Evolutionary conservation across 2,329 filamentous ascomycete genomes (phyloP), one percentile per base, ranked within the genome.

Genomic region (Alternaria solani): DNA sequence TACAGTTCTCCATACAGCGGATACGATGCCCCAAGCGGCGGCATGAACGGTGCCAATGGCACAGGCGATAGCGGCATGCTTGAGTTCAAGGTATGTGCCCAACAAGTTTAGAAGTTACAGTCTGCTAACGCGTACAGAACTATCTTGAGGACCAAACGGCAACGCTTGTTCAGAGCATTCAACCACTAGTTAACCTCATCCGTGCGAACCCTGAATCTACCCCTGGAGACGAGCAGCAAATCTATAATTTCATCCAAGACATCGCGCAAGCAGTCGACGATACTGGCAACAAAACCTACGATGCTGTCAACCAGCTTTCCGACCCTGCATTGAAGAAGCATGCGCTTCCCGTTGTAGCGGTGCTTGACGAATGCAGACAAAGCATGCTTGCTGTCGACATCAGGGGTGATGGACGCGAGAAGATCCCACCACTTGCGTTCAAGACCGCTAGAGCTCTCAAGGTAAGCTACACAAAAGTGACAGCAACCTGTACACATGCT

Each of bases 81-180:
- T 70, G 86, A 88, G 67, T 82, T 89, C 57, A 88, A 88, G 82
- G 86, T 88, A 78, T 74, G 65, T 64, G 63, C 47, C n/a, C 42
- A 52, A 56, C 34, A 71, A 72, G 44, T 20, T 23, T 26, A 9
- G 23, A 6, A 23, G n/a, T 30, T 14, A 42, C 16, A 25, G 39
- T 9, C 30, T 25, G 62, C 64, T 68, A 61, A 73, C 64, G 55
- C 34, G 23, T 14, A 52, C 60, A 91, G 87, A 86, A 91, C 61
- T 94, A 93, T 74, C 86, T 96, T 36, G 91, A 95, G 73, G 91
- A 94, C 73, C 91, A 95, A 76, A 94, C 91, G 11, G 91, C 91
- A 51, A 82, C 88, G 3, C 85, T 96, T 60, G 89, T 95, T 26
- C 88, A 92, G 66, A 91, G 88, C 44, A 93, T 96, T 65, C 91